Percentiles rank a stretch among this genome's conserved stretches.
These are phyloP conservation scores for Dichotomocladium elegans DNA, from an alignment of 371 early-diverging fungal genomes.

Conservation along the genomic window DNA sequence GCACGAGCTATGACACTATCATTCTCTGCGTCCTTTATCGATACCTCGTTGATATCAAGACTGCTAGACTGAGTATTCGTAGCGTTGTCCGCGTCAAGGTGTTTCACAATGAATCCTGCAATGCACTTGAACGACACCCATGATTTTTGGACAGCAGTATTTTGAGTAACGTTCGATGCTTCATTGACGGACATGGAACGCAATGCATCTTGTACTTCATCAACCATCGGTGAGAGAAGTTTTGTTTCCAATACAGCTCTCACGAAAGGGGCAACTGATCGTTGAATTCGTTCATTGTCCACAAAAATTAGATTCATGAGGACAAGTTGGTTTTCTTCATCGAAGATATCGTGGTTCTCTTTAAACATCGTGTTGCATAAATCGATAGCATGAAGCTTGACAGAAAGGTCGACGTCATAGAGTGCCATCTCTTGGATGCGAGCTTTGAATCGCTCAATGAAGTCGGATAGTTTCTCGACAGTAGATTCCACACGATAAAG, in stretches of 20 bases:
- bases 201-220: slow-evolving; percentile 32
- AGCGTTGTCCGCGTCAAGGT: slow-evolving; percentile 9
- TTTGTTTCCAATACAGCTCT: slow-evolving; percentile 44
- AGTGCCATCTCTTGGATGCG: slow-evolving; percentile 83
- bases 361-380: slow-evolving; percentile 36
- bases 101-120: slow-evolving; percentile 53
- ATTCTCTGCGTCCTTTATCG: slow-evolving; percentile 29
- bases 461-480: slow-evolving; percentile 54
- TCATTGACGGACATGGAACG: slow-evolving; percentile 12
- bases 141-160: neutral
- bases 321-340: slow-evolving; percentile 25
- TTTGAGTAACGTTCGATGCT: neutral
- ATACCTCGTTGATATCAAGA: slow-evolving; percentile 15
- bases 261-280: slow-evolving; percentile 49
- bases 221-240: slow-evolving; percentile 37
- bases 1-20: slow-evolving; percentile 39
- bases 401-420: slow-evolving; percentile 67
- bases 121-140: slow-evolving; percentile 64
- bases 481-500: slow-evolving; percentile 54
- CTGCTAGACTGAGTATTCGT: slow-evolving; percentile 8
- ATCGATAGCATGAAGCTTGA: slow-evolving; percentile 65
- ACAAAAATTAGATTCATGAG: slow-evolving; percentile 34
- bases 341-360: slow-evolving; percentile 41
- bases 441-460: slow-evolving; percentile 70
- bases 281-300: slow-evolving; percentile 35